phyloP scores from a whole-genome alignment of 805 yeast species.

The Limtongia smithiae region DNA sequence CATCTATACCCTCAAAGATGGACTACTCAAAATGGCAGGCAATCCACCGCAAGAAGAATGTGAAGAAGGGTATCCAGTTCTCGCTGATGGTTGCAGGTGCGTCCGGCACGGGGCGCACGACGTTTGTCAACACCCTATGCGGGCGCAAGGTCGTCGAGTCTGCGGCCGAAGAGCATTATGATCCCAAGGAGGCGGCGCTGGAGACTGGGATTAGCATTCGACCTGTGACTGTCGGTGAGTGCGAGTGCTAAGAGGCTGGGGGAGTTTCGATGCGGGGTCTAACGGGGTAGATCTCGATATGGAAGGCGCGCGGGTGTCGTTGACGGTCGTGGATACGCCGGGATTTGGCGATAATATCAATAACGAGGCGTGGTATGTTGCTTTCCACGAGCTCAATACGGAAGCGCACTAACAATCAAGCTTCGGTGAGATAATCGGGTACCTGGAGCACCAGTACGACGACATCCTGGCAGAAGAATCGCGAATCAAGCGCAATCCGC shows the following conservation, averaged over 20 bases:
- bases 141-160: slow-evolving; percentile 45
- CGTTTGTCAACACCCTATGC: slow-evolving; percentile 68
- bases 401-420: slow-evolving; percentile 12
- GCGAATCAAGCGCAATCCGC: slow-evolving; percentile 67
- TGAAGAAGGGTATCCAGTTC: slow-evolving; percentile 59
- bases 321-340: slow-evolving; percentile 66
- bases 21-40: no score
- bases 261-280: not conserved
- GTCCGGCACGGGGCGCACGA: slow-evolving; percentile 69
- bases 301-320: slow-evolving; percentile 48
- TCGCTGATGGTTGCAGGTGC: slow-evolving; percentile 69
- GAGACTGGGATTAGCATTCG: slow-evolving; percentile 44
- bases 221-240: slow-evolving; percentile 41
- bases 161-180: slow-evolving; percentile 23
- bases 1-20: no score
- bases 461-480: slow-evolving; percentile 69
- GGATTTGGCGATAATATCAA: slow-evolving; percentile 77
- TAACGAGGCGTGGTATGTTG: slow-evolving; percentile 49
- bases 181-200: slow-evolving; percentile 38
- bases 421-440: slow-evolving; percentile 50
- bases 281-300: slow-evolving; percentile 48
- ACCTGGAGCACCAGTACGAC: slow-evolving; percentile 69
- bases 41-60: slow-evolving; percentile 56
- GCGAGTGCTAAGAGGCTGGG: not conserved
- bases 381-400: no score